phyloP scores from a whole-genome alignment of 352 stramenopile species.

The Pythium brassicae region DNA sequence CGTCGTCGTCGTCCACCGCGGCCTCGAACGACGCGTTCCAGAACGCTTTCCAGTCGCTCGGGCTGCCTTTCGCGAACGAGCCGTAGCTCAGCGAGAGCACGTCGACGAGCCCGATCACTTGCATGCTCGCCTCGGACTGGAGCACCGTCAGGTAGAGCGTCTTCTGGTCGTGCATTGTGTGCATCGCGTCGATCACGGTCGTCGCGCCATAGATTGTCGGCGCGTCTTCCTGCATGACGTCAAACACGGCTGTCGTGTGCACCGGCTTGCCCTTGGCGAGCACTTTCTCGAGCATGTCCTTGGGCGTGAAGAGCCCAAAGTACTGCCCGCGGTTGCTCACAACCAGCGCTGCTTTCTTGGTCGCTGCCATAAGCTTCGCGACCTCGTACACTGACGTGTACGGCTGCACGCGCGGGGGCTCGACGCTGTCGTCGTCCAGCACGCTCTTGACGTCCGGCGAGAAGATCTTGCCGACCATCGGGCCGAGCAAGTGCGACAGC shows the following conservation, averaged over 20 bases:
- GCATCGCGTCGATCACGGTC: conserved; percentile 84
- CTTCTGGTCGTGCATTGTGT: conserved; percentile 87
- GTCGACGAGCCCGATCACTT: conserved; percentile 79
- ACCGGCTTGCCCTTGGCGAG: conserved; percentile 91
- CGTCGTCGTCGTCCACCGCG: conserved; percentile 64
- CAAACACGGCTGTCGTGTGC: conserved; percentile 88
- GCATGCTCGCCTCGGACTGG: conserved; percentile 56
- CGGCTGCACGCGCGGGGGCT: conserved; percentile 75
- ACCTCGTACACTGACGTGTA: conserved; percentile 92
- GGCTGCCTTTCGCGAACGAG: conserved; percentile 84
- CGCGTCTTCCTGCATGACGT: conserved; percentile 87
- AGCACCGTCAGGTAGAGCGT: conserved; percentile 81
- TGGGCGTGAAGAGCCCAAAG: conserved; percentile 96
- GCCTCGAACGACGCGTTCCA: conserved; percentile 88
- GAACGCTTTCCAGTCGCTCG: conserved; percentile 86
- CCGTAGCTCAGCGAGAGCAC: conserved; percentile 87
- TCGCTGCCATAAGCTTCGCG: conserved; percentile 92
- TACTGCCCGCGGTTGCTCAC: conserved; percentile 91
- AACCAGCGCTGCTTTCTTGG: conserved; percentile 92
- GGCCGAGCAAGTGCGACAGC: conserved; percentile 68
- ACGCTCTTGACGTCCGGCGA: conserved; percentile 84
- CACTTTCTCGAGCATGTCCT: conserved; percentile 96
- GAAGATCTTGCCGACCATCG: conserved; percentile 88
- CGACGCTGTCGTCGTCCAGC: conserved; percentile 72
- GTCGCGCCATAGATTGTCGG: conserved; percentile 63